These are phyloP conservation scores for Panaeolus papilionaceus DNA, from an alignment of 768 basidiomycete species.

Conservation along the genomic window DNA sequence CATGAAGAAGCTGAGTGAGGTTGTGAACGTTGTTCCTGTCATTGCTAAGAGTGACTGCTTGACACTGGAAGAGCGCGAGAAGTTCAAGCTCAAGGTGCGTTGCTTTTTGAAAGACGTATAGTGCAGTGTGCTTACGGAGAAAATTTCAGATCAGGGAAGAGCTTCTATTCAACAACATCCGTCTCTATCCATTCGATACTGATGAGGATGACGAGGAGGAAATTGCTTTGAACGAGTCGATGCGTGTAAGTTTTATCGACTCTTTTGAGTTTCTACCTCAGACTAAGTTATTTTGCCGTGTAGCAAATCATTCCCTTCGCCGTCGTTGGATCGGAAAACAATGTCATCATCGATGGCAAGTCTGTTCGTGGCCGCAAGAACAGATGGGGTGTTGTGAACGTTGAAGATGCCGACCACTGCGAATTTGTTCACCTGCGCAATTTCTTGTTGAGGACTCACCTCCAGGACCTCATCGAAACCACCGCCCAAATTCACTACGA, in stretches of 20 bases:
- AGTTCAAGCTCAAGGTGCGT: slow-evolving; percentile 90
- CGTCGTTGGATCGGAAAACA: slow-evolving; percentile 95
- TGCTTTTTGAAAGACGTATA: not conserved
- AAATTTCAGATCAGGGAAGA: slow-evolving; percentile 81
- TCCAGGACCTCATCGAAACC: slow-evolving; percentile 98
- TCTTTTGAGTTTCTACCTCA: not conserved
- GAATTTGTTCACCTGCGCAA: slow-evolving; percentile 97
- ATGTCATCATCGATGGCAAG: slow-evolving; percentile 95
- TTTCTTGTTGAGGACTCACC: slow-evolving; percentile 95
- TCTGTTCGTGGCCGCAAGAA: slow-evolving; percentile 96
- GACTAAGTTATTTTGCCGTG: slow-evolving; percentile 15
- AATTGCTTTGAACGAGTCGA: slow-evolving; percentile 84
- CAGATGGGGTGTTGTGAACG: slow-evolving; percentile 98
- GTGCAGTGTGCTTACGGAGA: slow-evolving; percentile 34
- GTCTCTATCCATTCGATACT: slow-evolving; percentile 95
- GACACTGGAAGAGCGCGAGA: slow-evolving; percentile 90
- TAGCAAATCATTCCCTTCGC: slow-evolving; percentile 97
- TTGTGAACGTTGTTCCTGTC: slow-evolving; percentile 99
- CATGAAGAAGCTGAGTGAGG: slow-evolving; percentile 98
- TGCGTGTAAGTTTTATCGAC: slow-evolving; percentile 66
- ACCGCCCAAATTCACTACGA: slow-evolving; percentile 99
- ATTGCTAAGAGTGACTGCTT: slow-evolving; percentile 97
- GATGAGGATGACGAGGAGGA: slow-evolving; percentile 97
- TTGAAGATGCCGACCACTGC: slow-evolving; percentile 96
- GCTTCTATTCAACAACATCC: slow-evolving; percentile 89